Percentiles rank a stretch among this genome's conserved stretches.
These are phyloP conservation scores for Amanita subjunquillea DNA, from an alignment of 768 basidiomycete species.

Conservation along the genomic window DNA sequence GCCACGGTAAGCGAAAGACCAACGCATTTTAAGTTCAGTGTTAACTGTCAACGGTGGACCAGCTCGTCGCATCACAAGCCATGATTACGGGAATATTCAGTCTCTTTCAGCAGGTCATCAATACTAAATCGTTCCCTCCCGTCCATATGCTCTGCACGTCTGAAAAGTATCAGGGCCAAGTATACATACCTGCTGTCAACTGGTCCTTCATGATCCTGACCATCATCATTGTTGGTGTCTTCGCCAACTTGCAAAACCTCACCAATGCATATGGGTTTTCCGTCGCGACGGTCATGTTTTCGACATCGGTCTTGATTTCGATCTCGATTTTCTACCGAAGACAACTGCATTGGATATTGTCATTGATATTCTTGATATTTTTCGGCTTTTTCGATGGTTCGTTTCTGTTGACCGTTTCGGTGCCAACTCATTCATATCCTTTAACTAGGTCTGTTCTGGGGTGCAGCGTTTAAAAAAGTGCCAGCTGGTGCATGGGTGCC, in stretches of 20 bases:
- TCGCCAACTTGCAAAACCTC: conserved; percentile 39
- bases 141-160: conserved; percentile 54
- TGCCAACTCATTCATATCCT: neutral
- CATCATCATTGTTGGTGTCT: conserved; percentile 45
- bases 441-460: conserved; percentile 44
- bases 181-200: conserved; percentile 57
- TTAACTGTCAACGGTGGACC: neutral
- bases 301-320: conserved; percentile 44
- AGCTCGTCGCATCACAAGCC: conserved; percentile 57
- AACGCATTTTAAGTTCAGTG: neutral
- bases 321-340: conserved; percentile 53
- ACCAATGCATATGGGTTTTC: conserved; percentile 58
- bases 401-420: neutral
- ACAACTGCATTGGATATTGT: conserved; percentile 30
- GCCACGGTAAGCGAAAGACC: conserved; percentile 45
- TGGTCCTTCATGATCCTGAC: conserved; percentile 45
- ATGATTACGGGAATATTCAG: conserved; percentile 63
- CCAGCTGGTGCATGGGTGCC: conserved; percentile 63
- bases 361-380: conserved; percentile 34
- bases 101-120: conserved; percentile 54
- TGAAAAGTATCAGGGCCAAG: conserved; percentile 48
- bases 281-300: conserved; percentile 57
- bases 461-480: conserved; percentile 49
- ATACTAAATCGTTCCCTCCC: conserved; percentile 46
- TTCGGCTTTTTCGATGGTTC: conserved; percentile 59